phyloP scores from a whole-genome alignment of 2,329 filamentous ascomycete species.

The Epicoccum sorghinum region DNA sequence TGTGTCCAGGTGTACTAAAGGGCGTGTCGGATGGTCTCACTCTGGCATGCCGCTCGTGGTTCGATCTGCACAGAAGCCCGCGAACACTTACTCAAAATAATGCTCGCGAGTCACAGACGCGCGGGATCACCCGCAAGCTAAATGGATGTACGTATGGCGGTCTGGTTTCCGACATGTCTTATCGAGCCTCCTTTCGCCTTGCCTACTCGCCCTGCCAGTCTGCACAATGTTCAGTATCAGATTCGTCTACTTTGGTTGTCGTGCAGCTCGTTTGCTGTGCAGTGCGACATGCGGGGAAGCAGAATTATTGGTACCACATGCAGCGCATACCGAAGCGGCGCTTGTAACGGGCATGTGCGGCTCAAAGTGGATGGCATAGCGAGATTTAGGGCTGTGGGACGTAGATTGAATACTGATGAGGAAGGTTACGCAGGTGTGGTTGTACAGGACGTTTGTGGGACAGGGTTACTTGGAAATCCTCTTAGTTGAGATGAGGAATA shows the following conservation, averaged over 20 bases:
- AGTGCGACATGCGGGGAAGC: conserved; percentile 18
- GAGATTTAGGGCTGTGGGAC: conserved; percentile 19
- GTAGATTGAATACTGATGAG: conserved; percentile 2
- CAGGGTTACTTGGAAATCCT: neutral
- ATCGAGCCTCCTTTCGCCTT: conserved; percentile 2
- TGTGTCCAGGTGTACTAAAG: neutral
- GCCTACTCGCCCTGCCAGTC: neutral
- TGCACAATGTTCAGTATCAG: conserved; percentile 6
- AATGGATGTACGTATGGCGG: conserved; percentile 8
- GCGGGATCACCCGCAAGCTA: conserved; percentile 7
- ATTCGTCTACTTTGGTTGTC: conserved; percentile 6
- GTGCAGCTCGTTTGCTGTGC: conserved; percentile 8
- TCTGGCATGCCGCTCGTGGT: conserved; percentile 1
- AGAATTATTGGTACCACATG: conserved; percentile 26
- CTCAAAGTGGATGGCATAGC: conserved; percentile 17
- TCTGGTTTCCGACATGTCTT: conserved; percentile 1
- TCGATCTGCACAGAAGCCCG: neutral
- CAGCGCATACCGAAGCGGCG: conserved; percentile 3
- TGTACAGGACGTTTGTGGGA: conserved; percentile 9
- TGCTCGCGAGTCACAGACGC: neutral
- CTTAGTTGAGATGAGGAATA: neutral
- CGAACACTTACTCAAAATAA: neutral
- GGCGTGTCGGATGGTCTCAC: conserved; percentile 4
- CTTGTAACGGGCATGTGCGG: conserved; percentile 15
- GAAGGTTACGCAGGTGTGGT: conserved; percentile 13